Base-by-base conservation (phyloP, 1,139 yeast species). In the Sugiyamaella neomexicana region DNA sequence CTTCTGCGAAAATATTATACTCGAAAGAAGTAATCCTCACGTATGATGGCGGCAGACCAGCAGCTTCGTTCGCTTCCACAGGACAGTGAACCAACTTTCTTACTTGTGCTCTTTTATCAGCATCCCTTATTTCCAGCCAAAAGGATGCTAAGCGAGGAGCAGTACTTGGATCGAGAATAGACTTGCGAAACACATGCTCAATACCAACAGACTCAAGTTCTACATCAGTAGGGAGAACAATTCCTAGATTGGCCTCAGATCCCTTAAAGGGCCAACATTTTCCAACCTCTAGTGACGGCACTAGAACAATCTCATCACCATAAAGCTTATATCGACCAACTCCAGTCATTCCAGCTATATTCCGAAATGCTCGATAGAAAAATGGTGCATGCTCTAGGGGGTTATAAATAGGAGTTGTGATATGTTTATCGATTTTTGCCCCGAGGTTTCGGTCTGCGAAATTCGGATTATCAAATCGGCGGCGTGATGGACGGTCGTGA, bases 191-290 rank as follows among this genome's bases (percentile, higher is more conserved):
- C 2, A 66, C 64, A 54, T 72, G 74, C 38, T 67, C 66, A 5
- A 72, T 44, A 1, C 69, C 67, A 13, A 72, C 55, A 13, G 68
- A 68, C 4, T 68, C 61, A 6, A 68, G 58, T 27, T 47, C 50
- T 17, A 67, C 62, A 9, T 58, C 58, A 5, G 60, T 57, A 1
- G 71, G 66, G 34, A 72, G 58, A 8, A 57, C 49, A 17, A 72
- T 58, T 0, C 66, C 73, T 36, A 72, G 57, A 7, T 54, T 60
- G 9, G 74, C 75, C 12, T 53, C 39, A 2, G 55, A 50, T 1
- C 74, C 74, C 9, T 65, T 60, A 50, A 72, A 65, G 23, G 74
- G 68, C 75, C 75, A 72, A 57, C 75, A 72, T 46, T 61, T 61
- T 5, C 73, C 74, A 1, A 63, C 60, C 12, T 62, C 58, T 16